Evolutionary conservation across 1,284 basidiomycete species (phyloP).

Genomic region (Ceratobasidium sp.): DNA sequence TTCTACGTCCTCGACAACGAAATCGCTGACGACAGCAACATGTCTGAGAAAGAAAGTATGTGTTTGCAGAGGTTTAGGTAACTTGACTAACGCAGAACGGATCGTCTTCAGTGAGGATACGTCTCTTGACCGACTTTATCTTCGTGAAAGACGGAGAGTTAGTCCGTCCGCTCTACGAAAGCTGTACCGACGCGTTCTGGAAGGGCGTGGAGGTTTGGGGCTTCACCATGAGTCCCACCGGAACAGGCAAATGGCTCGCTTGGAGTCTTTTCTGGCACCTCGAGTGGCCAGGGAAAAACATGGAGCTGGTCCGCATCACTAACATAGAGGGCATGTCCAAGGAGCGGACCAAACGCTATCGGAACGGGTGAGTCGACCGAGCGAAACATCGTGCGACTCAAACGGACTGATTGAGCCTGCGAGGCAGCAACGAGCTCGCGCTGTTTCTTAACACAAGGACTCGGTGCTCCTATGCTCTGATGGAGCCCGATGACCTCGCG

Average conservation of each 20-base stretch:
- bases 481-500: too few species aligned
- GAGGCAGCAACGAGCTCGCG: too few species aligned
- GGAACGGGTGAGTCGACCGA: conserved; percentile 7
- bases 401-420: too few species aligned
- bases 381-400: too few species aligned
- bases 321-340: not conserved
- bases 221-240: not conserved
- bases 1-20: not conserved
- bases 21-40: too few species aligned
- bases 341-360: not conserved
- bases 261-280: conserved; percentile 9
- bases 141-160: conserved; percentile 23
- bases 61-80: too few species aligned
- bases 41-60: too few species aligned
- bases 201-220: not conserved
- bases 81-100: too few species aligned
- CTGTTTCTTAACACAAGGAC: too few species aligned
- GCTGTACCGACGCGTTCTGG: conserved; percentile 14
- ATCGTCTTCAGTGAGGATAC: not conserved
- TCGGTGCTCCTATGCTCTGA: too few species aligned
- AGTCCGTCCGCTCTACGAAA: not conserved
- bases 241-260: not conserved
- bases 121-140: conserved; percentile 11
- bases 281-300: not conserved
- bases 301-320: conserved; percentile 5